Evolutionary conservation across 106 monocot genomes (phyloP).

Genomic region (Amphibolis antarctica): DNA sequence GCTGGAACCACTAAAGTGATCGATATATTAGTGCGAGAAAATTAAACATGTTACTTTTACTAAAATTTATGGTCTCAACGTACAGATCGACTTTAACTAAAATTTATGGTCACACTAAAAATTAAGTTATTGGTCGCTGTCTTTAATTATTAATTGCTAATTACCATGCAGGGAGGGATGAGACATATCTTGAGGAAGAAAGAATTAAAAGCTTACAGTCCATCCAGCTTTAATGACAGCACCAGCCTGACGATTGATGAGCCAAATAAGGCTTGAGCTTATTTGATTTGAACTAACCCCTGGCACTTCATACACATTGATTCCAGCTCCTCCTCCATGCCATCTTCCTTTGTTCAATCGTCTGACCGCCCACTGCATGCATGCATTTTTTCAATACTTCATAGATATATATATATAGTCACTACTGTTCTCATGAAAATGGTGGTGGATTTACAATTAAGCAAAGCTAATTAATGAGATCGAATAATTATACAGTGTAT

Average conservation of each 20-base stretch:
- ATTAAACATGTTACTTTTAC: too few species aligned
- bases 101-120: too few species aligned
- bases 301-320: slow-evolving; percentile 6
- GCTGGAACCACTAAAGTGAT: too few species aligned
- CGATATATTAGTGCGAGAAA: too few species aligned
- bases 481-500: too few species aligned
- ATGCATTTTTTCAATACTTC: background rate
- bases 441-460: too few species aligned
- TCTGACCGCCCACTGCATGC: background rate
- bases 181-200: background rate
- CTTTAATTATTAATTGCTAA: background rate
- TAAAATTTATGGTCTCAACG: too few species aligned
- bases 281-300: background rate
- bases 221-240: slow-evolving; percentile 4
- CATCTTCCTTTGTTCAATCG: background rate
- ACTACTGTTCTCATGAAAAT: too few species aligned
- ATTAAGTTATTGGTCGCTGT: too few species aligned
- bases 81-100: too few species aligned
- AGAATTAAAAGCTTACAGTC: slow-evolving; percentile 2
- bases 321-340: background rate
- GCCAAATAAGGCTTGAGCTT: slow-evolving; percentile 4
- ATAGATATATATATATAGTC: too few species aligned
- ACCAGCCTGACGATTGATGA: background rate
- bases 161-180: background rate
- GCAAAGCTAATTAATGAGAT: too few species aligned